A percentile compares a stretch with the other conserved stretches of the same genome.
phyloP scores from a whole-genome alignment of 139 green algal genomes.

The Chlamydomonas sp. region DNA sequence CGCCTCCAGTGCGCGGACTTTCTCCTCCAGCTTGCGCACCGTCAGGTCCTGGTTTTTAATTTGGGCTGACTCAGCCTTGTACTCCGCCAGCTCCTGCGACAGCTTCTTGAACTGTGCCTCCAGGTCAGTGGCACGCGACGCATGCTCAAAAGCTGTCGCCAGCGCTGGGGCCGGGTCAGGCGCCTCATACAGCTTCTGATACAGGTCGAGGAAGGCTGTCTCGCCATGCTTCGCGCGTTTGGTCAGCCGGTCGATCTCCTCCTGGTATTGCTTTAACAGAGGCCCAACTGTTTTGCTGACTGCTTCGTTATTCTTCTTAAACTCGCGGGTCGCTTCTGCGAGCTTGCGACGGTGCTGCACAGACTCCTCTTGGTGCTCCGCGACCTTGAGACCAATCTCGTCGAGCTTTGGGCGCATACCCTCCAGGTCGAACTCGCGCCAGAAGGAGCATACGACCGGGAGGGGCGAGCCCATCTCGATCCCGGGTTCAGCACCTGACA shows the following conservation, averaged over 20 bases:
- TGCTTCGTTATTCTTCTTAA: conserved; percentile 48
- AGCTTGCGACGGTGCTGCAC: conserved; percentile 63
- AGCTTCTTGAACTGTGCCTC: conserved; percentile 67
- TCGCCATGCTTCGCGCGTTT: conserved; percentile 62
- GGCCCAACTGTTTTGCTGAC: conserved; percentile 59
- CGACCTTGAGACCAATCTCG: conserved; percentile 84
- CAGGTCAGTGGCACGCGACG: conserved; percentile 61
- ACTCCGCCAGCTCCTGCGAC: conserved; percentile 83
- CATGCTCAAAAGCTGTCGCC: conserved; percentile 62
- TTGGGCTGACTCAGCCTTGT: conserved; percentile 76
- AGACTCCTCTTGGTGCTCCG: conserved; percentile 84
- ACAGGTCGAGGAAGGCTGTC: conserved; percentile 69
- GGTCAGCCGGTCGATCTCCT: conserved; percentile 90
- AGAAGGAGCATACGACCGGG: conserved; percentile 52
- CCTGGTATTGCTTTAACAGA: conserved; percentile 91
- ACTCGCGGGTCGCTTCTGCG: conserved; percentile 59
- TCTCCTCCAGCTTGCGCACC: conserved; percentile 83
- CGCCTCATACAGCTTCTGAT: conserved; percentile 93
- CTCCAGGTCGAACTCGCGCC: conserved; percentile 90
- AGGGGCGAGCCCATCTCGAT: conserved; percentile 23
- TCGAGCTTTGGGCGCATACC: conserved; percentile 77
- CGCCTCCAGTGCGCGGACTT: conserved; percentile 51
- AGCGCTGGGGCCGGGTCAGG: conserved; percentile 89
- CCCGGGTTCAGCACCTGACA: too few species aligned
- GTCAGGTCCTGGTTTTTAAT: conserved; percentile 92